Percentiles rank a stretch among this genome's conserved stretches.
Evolutionary conservation across 495 filamentous ascomycete genomes (phyloP).

Genomic region (Bathelium albidoporum): DNA sequence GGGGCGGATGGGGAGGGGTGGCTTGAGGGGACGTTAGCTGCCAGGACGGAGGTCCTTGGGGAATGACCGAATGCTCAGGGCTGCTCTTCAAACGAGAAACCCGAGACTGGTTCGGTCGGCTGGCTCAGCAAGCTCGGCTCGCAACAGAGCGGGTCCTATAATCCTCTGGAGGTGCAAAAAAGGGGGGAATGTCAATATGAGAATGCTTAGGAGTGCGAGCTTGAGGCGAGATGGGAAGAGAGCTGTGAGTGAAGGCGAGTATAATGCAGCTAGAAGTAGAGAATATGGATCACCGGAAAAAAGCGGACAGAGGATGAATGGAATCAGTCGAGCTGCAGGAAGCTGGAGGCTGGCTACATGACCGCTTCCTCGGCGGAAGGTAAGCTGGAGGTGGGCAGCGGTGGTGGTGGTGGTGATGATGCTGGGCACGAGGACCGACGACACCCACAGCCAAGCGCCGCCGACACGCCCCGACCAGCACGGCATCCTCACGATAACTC

Average conservation of each 20-base stretch:
- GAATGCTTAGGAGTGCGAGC: not conserved
- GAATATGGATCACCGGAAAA: not conserved
- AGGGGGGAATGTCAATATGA: not conserved
- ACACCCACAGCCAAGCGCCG: not conserved
- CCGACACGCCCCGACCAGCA: not conserved
- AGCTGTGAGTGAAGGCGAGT: not conserved
- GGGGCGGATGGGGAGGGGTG: no score
- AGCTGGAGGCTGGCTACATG: not conserved
- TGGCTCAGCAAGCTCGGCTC: not conserved
- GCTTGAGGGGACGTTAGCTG: slow-evolving; percentile 42
- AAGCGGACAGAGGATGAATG: not conserved
- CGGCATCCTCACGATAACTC: not conserved
- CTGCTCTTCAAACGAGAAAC: not conserved
- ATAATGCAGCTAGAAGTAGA: not conserved
- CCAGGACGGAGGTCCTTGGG: slow-evolving; percentile 47
- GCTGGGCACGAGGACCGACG: no score
- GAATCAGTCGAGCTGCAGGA: not conserved
- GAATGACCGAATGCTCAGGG: not conserved
- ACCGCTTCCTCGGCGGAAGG: not conserved
- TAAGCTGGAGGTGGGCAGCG: not conserved
- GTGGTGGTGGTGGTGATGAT: not conserved
- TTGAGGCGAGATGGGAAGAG: not conserved
- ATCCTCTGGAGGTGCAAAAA: not conserved
- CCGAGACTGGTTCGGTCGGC: not conserved
- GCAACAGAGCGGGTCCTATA: not conserved